A percentile compares a stretch with the other conserved stretches of the same genome.
phyloP scores from a whole-genome alignment of 805 yeast genomes.

The Kazachstania kunashirensis region DNA sequence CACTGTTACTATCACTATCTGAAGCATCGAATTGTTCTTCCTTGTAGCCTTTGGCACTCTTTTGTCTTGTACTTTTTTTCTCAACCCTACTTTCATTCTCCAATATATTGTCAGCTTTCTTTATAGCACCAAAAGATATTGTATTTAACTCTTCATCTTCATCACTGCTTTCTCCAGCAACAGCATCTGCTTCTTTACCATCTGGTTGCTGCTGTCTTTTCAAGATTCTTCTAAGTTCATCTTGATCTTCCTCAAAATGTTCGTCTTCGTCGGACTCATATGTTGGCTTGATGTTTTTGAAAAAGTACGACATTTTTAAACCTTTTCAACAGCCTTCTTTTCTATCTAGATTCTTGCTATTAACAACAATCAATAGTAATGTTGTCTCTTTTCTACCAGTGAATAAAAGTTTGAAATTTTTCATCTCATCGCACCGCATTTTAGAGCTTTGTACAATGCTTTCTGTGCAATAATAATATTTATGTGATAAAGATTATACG shows the following conservation, averaged over 20 bases:
- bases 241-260: conserved; percentile 14
- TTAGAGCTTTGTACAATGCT: background rate
- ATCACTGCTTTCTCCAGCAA: conserved; percentile 9
- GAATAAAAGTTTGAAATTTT: too few species aligned
- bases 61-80: conserved; percentile 1
- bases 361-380: background rate
- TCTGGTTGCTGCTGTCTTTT: conserved; percentile 20
- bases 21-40: conserved; percentile 8
- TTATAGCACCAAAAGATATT: conserved; percentile 57
- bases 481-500: too few species aligned
- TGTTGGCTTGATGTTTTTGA: conserved; percentile 25
- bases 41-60: conserved; percentile 3
- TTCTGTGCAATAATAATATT: too few species aligned
- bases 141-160: conserved; percentile 41
- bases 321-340: too few species aligned
- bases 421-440: conserved; percentile 13
- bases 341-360: background rate
- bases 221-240: conserved; percentile 18
- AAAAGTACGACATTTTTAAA: conserved; percentile 28
- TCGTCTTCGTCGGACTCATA: conserved; percentile 26
- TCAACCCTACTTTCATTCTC: conserved; percentile 30
- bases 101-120: conserved; percentile 40
- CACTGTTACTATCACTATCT: conserved; percentile 5
- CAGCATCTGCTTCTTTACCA: background rate
- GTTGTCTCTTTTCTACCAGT: too few species aligned